Percentiles rank a stretch among this genome's conserved stretches.
Conservation (phyloP, 2,329 filamentous ascomycete genomes). For the Exophiala aquamarina region DNA sequence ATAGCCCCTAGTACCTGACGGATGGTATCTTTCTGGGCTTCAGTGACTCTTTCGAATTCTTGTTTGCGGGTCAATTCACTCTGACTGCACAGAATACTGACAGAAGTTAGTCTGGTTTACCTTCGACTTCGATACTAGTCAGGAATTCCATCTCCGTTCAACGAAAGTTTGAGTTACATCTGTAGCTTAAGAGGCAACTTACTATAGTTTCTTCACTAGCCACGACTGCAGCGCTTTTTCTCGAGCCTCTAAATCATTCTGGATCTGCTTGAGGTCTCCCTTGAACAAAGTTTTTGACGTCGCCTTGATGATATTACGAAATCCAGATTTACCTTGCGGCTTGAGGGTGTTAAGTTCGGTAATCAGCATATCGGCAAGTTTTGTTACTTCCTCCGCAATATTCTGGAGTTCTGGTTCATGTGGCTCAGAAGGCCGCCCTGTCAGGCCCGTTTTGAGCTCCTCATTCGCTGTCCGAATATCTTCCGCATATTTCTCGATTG, state of each 20-base stretch:
- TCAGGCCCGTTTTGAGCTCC: constrained; percentile 3
- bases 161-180: too few species aligned
- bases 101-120: too few species aligned
- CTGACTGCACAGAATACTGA: too few species aligned
- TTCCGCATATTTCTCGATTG: constrained; percentile 12
- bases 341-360: constrained; percentile 11
- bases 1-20: too few species aligned
- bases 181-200: constrained; percentile 5
- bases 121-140: too few species aligned
- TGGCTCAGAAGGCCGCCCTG: background rate
- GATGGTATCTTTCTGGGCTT: too few species aligned
- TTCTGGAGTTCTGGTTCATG: constrained; percentile 4
- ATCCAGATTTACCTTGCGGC: constrained; percentile 6
- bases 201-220: constrained; percentile 13
- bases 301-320: constrained; percentile 1
- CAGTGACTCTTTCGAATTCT: too few species aligned
- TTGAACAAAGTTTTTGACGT: constrained; percentile 6
- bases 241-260: constrained; percentile 5
- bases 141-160: too few species aligned
- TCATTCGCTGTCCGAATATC: constrained; percentile 9
- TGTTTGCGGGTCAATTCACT: too few species aligned
- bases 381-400: constrained; percentile 1
- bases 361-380: constrained; percentile 5
- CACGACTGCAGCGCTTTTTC: constrained; percentile 5
- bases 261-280: constrained; percentile 8